Evolutionary conservation across 768 basidiomycete genomes (phyloP).

Genomic region (Boletellus emodensis): DNA sequence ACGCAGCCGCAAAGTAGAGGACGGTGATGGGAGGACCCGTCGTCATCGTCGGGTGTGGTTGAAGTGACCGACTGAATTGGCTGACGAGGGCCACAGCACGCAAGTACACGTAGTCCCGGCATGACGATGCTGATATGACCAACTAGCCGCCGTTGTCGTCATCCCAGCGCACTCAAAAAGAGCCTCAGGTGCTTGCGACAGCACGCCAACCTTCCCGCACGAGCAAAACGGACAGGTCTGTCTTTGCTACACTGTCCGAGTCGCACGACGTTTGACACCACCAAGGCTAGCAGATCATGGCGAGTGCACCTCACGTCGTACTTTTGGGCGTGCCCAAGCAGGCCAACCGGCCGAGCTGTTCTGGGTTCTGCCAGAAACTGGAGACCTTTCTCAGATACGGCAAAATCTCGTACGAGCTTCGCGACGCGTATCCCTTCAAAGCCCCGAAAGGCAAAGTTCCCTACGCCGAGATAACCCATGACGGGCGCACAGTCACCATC

Average conservation of each 20-base stretch:
- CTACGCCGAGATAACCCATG: slow-evolving; percentile 28
- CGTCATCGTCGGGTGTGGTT: too few relatives aligned
- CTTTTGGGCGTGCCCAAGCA: slow-evolving; percentile 25
- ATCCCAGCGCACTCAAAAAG: too few relatives aligned
- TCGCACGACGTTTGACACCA: background rate
- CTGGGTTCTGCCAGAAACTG: slow-evolving; percentile 34
- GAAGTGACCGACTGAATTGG: too few relatives aligned
- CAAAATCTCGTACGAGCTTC: slow-evolving; percentile 26
- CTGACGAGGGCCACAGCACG: too few relatives aligned
- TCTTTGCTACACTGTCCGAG: background rate
- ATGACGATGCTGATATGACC: too few relatives aligned
- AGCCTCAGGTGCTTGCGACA: too few relatives aligned
- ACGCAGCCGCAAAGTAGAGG: slow-evolving; percentile 61
- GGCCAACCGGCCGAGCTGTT: slow-evolving; percentile 19
- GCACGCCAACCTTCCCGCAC: too few relatives aligned
- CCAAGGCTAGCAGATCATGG: slow-evolving; percentile 11
- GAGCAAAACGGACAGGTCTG: background rate
- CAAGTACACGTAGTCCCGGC: too few relatives aligned
- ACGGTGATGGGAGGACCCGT: slow-evolving; percentile 33
- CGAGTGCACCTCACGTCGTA: slow-evolving; percentile 20
- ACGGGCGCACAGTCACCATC: slow-evolving; percentile 15
- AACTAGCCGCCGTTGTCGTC: too few relatives aligned
- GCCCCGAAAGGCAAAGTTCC: slow-evolving; percentile 34
- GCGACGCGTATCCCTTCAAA: slow-evolving; percentile 21
- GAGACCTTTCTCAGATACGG: slow-evolving; percentile 29